Evolutionary conservation across 2,329 filamentous ascomycete species (phyloP).

Genomic region (Diaporthe aspalathi): DNA sequence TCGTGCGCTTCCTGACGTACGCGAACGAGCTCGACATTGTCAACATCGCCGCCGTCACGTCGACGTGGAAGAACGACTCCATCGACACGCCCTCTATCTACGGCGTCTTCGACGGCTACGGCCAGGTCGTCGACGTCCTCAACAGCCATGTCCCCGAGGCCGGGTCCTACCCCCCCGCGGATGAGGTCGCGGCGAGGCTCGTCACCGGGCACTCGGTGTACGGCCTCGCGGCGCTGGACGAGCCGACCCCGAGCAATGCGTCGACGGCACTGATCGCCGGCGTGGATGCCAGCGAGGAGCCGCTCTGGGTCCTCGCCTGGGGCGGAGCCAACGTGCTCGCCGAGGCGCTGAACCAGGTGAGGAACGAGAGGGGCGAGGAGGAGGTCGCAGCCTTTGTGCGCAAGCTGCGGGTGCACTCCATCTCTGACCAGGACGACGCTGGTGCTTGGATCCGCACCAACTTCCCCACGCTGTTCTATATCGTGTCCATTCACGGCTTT

Average conservation of each 20-base stretch:
- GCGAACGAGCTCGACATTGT: constrained; percentile 59
- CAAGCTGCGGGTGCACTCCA: constrained; percentile 58
- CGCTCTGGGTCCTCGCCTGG: constrained; percentile 62
- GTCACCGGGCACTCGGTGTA: constrained; percentile 53
- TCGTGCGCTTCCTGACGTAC: constrained; percentile 58
- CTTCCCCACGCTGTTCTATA: constrained; percentile 63
- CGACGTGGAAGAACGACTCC: constrained; percentile 56
- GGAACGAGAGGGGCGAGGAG: constrained; percentile 44
- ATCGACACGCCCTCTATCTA: constrained; percentile 56
- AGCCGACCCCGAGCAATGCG: constrained; percentile 49
- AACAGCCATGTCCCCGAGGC: constrained; percentile 59
- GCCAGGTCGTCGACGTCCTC: constrained; percentile 57
- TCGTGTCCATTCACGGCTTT: constrained; percentile 61
- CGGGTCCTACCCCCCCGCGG: constrained; percentile 53
- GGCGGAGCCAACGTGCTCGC: constrained; percentile 62
- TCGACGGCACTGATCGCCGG: constrained; percentile 48
- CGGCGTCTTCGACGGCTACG: constrained; percentile 58
- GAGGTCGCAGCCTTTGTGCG: constrained; percentile 50
- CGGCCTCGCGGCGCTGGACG: constrained; percentile 48
- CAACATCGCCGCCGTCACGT: constrained; percentile 58
- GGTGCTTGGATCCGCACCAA: constrained; percentile 62
- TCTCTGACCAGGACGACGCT: constrained; percentile 66
- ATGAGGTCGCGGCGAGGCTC: constrained; percentile 51
- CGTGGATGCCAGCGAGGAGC: constrained; percentile 52
- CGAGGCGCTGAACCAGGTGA: constrained; percentile 55